Evolutionary conservation across 2,329 filamentous ascomycete genomes (phyloP), one percentile per base, ranked within the genome.

Genomic region (Pseudocercospora macadamiae): DNA sequence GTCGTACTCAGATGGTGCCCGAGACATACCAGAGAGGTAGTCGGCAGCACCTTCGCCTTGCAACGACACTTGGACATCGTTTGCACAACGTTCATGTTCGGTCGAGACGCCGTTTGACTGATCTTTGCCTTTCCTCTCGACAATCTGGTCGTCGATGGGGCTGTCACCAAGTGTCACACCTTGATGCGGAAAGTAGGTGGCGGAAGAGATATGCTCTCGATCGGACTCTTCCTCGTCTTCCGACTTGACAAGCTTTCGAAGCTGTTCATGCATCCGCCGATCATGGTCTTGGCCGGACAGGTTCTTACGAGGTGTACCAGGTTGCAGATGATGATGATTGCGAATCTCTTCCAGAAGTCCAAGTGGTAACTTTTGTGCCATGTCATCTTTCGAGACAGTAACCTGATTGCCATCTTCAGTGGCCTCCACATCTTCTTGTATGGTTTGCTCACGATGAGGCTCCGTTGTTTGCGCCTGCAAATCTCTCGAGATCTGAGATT

Each of bases 191-290:
- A 92, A 81, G 71, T 95, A 95, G 37, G 92, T 82, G 21, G 90
- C 90, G 28, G 89, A 93, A n/a, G 89, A 91, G 62, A 95, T 92
- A 74, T 93, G 90, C 73, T 95, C 90, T 71, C 90, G 87, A 58
- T 90, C 88, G 12, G 89, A 92, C 30, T 85, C 83, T n/a, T 84
- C 81, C 48, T 83, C 82, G 10, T 84, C 82, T 30, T 82, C 82
- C 23, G 76, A 75, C 66, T 63, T 56, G 19, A 64, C 59, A 26
- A 58, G 51, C 26, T 62, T 57, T 19, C 56, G 57, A 37, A 60
- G 37, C 39, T 55, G 45, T 30, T 60, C 54, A 26, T 62, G 60
- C 18, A 60, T 42, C 8, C 55, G 51, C 48, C 62, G 54, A 25
- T 66, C 61, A 18, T 54, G 48, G 23, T 66, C 64, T 32, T 66